These are phyloP conservation scores for Phytopythium sindhum DNA, from an alignment of 352 stramenopile genomes.

Conservation along the genomic window DNA sequence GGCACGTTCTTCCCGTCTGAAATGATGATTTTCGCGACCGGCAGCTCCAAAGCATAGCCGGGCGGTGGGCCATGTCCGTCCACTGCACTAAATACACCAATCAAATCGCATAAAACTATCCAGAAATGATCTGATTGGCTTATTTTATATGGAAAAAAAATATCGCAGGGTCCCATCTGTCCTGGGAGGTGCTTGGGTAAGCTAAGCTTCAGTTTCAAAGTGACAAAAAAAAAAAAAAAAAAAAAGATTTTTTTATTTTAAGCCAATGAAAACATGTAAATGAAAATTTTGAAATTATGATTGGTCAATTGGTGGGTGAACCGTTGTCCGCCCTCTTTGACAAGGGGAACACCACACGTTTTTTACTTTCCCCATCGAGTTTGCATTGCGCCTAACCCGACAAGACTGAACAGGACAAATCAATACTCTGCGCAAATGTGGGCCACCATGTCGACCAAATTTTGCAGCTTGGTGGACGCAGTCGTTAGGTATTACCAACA, in stretches of 20 bases:
- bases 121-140: background rate
- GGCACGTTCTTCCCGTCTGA: background rate
- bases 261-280: background rate
- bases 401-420: slow-evolving; percentile 2
- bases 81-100: background rate
- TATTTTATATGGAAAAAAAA: background rate
- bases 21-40: background rate
- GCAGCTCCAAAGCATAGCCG: background rate
- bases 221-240: background rate
- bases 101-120: background rate
- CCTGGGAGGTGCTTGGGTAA: background rate
- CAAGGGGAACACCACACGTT: slow-evolving; percentile 1
- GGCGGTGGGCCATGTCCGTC: background rate
- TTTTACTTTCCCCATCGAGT: background rate
- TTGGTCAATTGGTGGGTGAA: slow-evolving; percentile 3
- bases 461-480: background rate
- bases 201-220: background rate
- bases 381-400: background rate
- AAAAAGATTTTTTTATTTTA: background rate
- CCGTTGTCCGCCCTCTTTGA: slow-evolving; percentile 8
- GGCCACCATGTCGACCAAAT: background rate
- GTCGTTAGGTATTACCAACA: background rate
- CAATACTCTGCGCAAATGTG: background rate
- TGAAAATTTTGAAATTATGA: background rate
- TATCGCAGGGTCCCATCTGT: background rate